Evolutionary conservation across 2,329 filamentous ascomycete genomes (phyloP), one percentile per base, ranked within the genome.

Genomic region (Incumbomyces delicatus): DNA sequence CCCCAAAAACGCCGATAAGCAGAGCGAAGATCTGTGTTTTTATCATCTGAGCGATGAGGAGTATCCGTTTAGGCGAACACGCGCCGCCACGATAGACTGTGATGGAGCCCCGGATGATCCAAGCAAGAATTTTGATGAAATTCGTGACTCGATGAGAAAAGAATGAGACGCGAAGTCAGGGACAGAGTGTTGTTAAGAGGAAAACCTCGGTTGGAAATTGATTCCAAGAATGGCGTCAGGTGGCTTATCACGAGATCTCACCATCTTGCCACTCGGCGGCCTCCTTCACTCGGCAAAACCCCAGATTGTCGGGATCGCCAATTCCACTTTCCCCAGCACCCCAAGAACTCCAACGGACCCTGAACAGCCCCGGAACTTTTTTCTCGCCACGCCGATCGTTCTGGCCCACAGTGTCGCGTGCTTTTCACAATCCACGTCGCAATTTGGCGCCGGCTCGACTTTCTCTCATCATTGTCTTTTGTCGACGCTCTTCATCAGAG

Each of bases 41-140:
- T 35, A 45, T 45, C 42, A 45, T 45, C 42, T 45, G 42, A 20
- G 42, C 33, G 20, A 45, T 38, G 33, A 45, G 36, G 18, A 33
- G 38, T 31, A 17, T n/a, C 18, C 12, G n/a, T 20, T 29, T 7
- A 16, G 17, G 13, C 14, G 14, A 8, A 27, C 31, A 18, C n/a
- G 2, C 42, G 16, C 33, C 34, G 30, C 42, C 10, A 37, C 30
- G 22, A 38, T 41, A 12, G 6, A 35, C 33, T n/a, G 22, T 30
- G 12, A 13, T 41, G 38, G 22, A 27, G 6, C 6, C 8, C 5
- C 22, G 4, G 22, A 27, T 27, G 22, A 27, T 27, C 22, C 4
- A 27, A 8, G 29, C 12, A 11, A 41, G 12, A n/a, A n/a, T 30
- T 29, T 18, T n/a, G 38, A 13, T 22, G 13, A 22, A 11, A 31